Evolutionary conservation across 495 filamentous ascomycete genomes (phyloP), one percentile per base, ranked within the genome.

Genomic region (Aspergillus heteromorphus): DNA sequence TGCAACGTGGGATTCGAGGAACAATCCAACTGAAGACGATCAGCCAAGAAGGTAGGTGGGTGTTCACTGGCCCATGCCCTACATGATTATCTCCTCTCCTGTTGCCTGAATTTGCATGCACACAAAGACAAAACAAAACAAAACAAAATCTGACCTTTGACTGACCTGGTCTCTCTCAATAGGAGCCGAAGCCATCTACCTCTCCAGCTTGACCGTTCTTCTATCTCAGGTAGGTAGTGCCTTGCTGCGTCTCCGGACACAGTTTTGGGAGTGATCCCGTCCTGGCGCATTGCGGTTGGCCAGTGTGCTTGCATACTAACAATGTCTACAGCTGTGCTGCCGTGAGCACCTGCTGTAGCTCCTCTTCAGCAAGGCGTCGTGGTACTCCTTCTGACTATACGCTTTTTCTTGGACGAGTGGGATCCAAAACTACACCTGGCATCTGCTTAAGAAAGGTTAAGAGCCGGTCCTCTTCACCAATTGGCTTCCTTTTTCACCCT

Each of bases 401-500:
- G 23, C 43, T 29, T 27, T 2, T 29, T 47, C 13, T 16, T 27
- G 21, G 13, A 29, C 25, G 1, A 14, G n/a, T n/a, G n/a, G n/a
- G n/a, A n/a, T n/a, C n/a, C n/a, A n/a, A n/a, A n/a, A n/a, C n/a
- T n/a, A n/a, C n/a, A n/a, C n/a, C n/a, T n/a, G n/a, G n/a, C 11
- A 38, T 38, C 13, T 13, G 5, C 34, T 38, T n/a, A n/a, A 14
- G 4, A 13, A 50, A 58, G 21, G 19, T 38, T 43, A 45, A 71
- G 70, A 73, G 70, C 70, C 66, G 72, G 72, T 51, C 69, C 69
- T 73, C 67, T 67, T 65, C 57, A 55, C 42, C 45, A 36, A 40
- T 53, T 57, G 25, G 38, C 7, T 27, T 27, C 23, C 36, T 36
- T 53, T 58, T 30, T 38, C n/a, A 40, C 40, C 49, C 38, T 45